phyloP scores from a whole-genome alignment of 345 rosid genomes.

The Dipteronia dyeriana region DNA sequence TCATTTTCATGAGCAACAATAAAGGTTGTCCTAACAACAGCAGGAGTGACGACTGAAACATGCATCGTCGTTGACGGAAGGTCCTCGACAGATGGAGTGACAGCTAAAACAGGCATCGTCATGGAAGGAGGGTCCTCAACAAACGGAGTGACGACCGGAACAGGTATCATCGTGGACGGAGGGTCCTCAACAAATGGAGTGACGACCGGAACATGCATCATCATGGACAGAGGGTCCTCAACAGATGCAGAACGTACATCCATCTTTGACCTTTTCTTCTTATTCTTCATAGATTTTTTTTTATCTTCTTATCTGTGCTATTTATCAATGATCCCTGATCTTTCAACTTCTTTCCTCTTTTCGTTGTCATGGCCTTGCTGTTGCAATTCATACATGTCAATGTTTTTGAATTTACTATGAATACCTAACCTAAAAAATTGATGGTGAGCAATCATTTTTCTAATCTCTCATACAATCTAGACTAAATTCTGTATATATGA shows the following conservation, averaged over 20 bases:
- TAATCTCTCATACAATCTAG: background rate
- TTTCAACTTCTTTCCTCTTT: conserved; percentile 21
- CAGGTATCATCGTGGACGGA: no score
- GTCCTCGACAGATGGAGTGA: no score
- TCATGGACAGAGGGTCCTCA: background rate
- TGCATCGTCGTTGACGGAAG: background rate
- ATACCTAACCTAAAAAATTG: background rate
- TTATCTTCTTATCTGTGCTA: background rate
- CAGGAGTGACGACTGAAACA: background rate
- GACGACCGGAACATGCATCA: background rate
- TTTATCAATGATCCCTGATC: background rate
- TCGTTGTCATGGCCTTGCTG: conserved; percentile 16
- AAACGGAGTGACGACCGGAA: no score
- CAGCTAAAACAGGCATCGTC: background rate
- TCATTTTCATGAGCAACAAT: background rate
- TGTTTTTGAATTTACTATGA: no score
- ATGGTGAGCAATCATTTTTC: background rate
- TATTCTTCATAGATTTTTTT: conserved; percentile 8
- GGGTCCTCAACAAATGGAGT: conserved; percentile 3
- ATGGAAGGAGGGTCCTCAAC: background rate
- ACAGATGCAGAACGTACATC: background rate
- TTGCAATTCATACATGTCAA: background rate
- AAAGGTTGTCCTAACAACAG: background rate
- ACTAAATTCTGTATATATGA: no score
- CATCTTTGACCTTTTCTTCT: background rate